Conservation (phyloP, 2,329 filamentous ascomycete species). For the Calonectria montana region DNA sequence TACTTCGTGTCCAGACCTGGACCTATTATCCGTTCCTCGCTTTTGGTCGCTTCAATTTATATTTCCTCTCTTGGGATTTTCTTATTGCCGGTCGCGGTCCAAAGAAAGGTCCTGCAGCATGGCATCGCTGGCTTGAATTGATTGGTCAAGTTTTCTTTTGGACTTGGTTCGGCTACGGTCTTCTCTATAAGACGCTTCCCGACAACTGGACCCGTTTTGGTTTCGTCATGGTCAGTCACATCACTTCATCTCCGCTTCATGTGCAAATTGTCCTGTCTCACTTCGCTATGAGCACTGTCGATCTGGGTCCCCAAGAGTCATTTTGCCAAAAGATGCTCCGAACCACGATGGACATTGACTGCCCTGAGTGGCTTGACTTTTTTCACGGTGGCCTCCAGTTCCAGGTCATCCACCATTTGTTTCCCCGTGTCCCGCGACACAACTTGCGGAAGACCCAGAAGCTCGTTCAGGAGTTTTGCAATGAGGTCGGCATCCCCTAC, state of each 20-base stretch:
- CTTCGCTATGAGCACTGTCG: constrained; percentile 92
- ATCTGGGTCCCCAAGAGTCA: constrained; percentile 85
- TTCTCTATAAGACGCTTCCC: constrained; percentile 80
- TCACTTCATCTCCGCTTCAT: constrained; percentile 84
- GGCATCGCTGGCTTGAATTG: constrained; percentile 86
- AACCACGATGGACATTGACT: constrained; percentile 94
- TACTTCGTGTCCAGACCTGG: constrained; percentile 81
- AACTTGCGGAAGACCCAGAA: constrained; percentile 82
- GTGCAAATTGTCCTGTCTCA: constrained; percentile 92
- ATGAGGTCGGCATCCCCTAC: constrained; percentile 86
- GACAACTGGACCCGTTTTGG: constrained; percentile 75
- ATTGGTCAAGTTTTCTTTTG: constrained; percentile 84
- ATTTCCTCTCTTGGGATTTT: constrained; percentile 83
- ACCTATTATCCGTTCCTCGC: constrained; percentile 85
- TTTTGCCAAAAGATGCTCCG: constrained; percentile 92
- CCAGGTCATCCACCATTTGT: constrained; percentile 89
- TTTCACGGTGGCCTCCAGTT: constrained; percentile 91
- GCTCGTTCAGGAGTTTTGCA: constrained; percentile 83
- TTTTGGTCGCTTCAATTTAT: constrained; percentile 89
- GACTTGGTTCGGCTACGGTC: constrained; percentile 86
- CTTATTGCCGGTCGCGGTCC: constrained; percentile 77
- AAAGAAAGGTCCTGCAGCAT: constrained; percentile 80
- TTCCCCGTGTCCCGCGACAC: constrained; percentile 84
- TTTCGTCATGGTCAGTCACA: constrained; percentile 84
- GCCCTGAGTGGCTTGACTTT: constrained; percentile 88